Conservation (phyloP, 768 basidiomycete species). For the Kwoniella bestiolae region DNA sequence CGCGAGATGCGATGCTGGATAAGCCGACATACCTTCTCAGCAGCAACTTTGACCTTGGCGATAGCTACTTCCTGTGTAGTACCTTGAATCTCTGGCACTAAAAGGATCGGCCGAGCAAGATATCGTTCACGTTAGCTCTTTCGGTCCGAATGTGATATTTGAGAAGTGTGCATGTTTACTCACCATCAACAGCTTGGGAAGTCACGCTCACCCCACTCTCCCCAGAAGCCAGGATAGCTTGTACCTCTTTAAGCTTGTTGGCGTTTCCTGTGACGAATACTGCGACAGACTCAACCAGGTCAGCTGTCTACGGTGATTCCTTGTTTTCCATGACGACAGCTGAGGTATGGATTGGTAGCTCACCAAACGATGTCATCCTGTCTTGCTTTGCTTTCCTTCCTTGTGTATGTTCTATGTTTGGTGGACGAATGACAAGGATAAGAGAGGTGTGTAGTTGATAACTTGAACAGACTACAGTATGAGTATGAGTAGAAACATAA, state of each 20-base stretch:
- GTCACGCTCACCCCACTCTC: slow-evolving; percentile 70
- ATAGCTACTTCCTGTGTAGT: slow-evolving; percentile 85
- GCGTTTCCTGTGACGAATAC: slow-evolving; percentile 95
- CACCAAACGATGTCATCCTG: slow-evolving; percentile 43
- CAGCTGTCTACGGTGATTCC: neutral
- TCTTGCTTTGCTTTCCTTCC: too few relatives aligned
- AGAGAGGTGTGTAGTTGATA: too few relatives aligned
- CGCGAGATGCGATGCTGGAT: neutral
- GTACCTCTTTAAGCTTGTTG: slow-evolving; percentile 88
- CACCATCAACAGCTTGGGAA: slow-evolving; percentile 78
- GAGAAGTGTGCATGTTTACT: slow-evolving; percentile 51
- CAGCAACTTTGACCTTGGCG: slow-evolving; percentile 83
- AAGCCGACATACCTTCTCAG: slow-evolving; percentile 66
- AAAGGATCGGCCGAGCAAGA: neutral
- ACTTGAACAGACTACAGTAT: too few relatives aligned
- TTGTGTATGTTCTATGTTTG: neutral
- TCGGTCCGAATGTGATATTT: slow-evolving; percentile 25
- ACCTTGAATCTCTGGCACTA: slow-evolving; percentile 94
- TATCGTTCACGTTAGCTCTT: neutral
- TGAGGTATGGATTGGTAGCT: neutral
- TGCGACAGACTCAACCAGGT: slow-evolving; percentile 50
- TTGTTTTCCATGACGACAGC: neutral
- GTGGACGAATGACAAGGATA: neutral
- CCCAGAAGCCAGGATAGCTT: slow-evolving; percentile 71
- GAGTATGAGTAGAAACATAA: too few relatives aligned